Evolutionary conservation across 176 grass and related monocot species (phyloP).

Genomic region (Guadua angustifolia): DNA sequence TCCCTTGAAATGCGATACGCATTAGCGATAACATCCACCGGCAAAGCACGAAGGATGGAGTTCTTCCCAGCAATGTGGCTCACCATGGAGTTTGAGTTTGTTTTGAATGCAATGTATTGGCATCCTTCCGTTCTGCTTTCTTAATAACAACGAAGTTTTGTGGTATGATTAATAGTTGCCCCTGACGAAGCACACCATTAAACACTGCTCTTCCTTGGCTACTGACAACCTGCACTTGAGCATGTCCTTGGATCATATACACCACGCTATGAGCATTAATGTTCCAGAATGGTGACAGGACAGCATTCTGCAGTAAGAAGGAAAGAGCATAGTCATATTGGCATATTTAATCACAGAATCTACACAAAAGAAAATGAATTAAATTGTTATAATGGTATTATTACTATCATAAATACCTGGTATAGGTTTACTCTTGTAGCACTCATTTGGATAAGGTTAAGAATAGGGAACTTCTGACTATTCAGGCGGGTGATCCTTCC

Average conservation of each 20-base stretch:
- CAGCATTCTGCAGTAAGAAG: conserved; percentile 19
- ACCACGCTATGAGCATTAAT: conserved; percentile 48
- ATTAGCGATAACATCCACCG: conserved; percentile 31
- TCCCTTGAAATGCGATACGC: conserved; percentile 37
- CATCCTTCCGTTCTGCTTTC: conserved; percentile 22
- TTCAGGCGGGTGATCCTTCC: conserved; percentile 42
- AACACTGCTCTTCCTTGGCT: conserved; percentile 32
- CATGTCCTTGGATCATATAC: conserved; percentile 37
- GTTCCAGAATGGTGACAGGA: conserved; percentile 38
- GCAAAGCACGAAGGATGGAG: conserved; percentile 29
- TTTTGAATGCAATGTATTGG: conserved; percentile 44
- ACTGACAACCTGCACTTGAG: conserved; percentile 5
- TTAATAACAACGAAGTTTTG: conserved; percentile 33
- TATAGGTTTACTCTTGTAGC: conserved; percentile 43
- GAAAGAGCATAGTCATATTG: not conserved
- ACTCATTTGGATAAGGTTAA: conserved; percentile 51
- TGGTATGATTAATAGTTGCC: conserved; percentile 44
- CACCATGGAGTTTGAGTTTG: conserved; percentile 28
- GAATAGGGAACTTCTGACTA: conserved; percentile 50
- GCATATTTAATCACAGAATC: not conserved
- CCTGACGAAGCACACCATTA: conserved; percentile 12
- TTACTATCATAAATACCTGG: conserved; percentile 16
- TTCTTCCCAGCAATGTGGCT: conserved; percentile 18
- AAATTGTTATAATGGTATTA: not conserved
- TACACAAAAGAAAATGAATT: not conserved